A percentile compares a stretch with the other conserved stretches of the same genome.
These are phyloP conservation scores for Calonectria honghensis DNA, from an alignment of 2,329 filamentous ascomycete genomes.

Conservation along the genomic window DNA sequence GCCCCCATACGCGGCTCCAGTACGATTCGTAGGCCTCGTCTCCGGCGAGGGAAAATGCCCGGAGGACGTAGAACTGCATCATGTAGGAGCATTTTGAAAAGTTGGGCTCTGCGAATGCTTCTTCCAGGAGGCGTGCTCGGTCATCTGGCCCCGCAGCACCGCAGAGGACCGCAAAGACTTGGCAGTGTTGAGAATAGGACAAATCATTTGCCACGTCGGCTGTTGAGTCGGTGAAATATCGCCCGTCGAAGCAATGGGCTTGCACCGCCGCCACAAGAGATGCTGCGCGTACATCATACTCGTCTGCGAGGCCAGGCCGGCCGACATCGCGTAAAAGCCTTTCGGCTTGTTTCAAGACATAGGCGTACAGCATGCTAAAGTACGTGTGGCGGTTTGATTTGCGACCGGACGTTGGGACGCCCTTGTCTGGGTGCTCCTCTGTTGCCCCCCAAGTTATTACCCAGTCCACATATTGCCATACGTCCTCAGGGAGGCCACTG, in stretches of 20 bases:
- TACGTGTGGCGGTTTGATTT: constrained; percentile 58
- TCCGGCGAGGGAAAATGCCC: constrained; percentile 37
- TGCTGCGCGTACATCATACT: constrained; percentile 55
- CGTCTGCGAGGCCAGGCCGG: constrained; percentile 56
- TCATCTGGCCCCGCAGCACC: constrained; percentile 51
- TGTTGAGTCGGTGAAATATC: constrained; percentile 60
- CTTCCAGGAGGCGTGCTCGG: constrained; percentile 29
- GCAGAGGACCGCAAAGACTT: constrained; percentile 60
- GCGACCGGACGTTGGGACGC: constrained; percentile 62
- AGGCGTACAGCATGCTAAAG: constrained; percentile 60
- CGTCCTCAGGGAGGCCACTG: constrained; percentile 47
- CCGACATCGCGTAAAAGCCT: constrained; percentile 57
- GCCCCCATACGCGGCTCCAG: constrained; percentile 40
- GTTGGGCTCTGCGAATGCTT: constrained; percentile 15
- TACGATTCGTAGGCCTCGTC: constrained; percentile 34
- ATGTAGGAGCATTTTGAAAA: constrained; percentile 44
- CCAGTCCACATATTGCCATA: constrained; percentile 63
- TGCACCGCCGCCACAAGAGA: constrained; percentile 52
- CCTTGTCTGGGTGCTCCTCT: constrained; percentile 48
- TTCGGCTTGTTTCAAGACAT: constrained; percentile 59
- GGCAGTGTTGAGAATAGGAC: constrained; percentile 60
- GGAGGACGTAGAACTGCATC: constrained; percentile 42
- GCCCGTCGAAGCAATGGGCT: constrained; percentile 58
- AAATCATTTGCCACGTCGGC: constrained; percentile 53
- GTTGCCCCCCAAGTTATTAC: constrained; percentile 45